Conservation (phyloP, 1,284 basidiomycete species). For the Ganoderma leucocontextum region DNA sequence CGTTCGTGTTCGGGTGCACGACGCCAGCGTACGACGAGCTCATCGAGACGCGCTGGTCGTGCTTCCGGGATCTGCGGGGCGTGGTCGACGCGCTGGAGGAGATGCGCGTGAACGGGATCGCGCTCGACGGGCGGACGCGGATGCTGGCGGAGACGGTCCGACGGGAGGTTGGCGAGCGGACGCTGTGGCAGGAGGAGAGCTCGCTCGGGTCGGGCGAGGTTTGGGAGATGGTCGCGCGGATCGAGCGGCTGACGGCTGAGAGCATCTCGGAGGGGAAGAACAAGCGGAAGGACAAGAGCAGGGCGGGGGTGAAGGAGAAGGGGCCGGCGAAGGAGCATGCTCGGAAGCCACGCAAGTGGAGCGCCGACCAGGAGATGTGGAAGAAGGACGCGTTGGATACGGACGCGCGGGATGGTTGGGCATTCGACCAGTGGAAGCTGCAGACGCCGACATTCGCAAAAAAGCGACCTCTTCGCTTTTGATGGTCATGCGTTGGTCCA, state of each 20-base stretch:
- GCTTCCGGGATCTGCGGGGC: constrained; percentile 80
- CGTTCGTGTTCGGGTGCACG: constrained; percentile 88
- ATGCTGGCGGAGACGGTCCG: constrained; percentile 71
- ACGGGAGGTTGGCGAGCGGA: constrained; percentile 64
- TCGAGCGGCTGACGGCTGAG: constrained; percentile 46
- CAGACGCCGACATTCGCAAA: background rate
- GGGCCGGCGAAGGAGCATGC: background rate
- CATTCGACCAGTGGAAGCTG: constrained; percentile 34
- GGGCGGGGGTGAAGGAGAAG: background rate
- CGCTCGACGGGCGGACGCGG: constrained; percentile 67
- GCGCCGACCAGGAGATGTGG: constrained; percentile 35
- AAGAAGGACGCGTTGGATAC: constrained; percentile 32
- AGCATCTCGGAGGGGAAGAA: constrained; percentile 5
- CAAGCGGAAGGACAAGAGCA: background rate
- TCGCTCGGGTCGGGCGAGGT: constrained; percentile 53
- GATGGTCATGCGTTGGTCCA: background rate
- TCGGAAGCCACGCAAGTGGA: constrained; percentile 26
- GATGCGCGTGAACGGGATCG: constrained; percentile 83
- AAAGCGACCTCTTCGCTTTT: background rate
- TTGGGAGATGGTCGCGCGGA: constrained; percentile 46
- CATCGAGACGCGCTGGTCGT: constrained; percentile 81
- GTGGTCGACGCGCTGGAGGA: constrained; percentile 78
- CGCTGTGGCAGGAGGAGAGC: constrained; percentile 58
- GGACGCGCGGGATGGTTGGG: constrained; percentile 30
- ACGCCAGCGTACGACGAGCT: constrained; percentile 88